These are phyloP conservation scores for Rhodotorula babjevae DNA, from an alignment of 768 basidiomycete genomes.

Conservation along the genomic window DNA sequence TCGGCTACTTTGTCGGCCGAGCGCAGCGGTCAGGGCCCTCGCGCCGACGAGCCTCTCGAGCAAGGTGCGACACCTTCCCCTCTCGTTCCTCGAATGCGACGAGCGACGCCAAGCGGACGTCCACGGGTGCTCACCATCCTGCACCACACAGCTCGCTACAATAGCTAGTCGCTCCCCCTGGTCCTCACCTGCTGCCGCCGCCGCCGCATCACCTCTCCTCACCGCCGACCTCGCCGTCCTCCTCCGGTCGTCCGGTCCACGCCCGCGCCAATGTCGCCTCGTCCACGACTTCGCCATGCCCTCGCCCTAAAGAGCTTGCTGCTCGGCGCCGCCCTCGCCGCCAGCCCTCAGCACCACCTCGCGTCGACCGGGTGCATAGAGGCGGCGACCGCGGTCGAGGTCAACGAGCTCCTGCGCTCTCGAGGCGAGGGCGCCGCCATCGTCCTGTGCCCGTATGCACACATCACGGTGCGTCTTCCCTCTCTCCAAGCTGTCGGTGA, in stretches of 20 bases:
- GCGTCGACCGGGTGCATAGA: slow-evolving; percentile 20
- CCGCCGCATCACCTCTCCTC: too few species aligned
- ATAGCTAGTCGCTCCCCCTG: too few species aligned
- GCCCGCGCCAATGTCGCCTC: neutral
- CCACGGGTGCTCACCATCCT: too few species aligned
- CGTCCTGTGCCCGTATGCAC: slow-evolving; percentile 28
- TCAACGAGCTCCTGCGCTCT: slow-evolving; percentile 27
- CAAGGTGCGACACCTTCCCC: too few species aligned
- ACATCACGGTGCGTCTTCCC: slow-evolving; percentile 4
- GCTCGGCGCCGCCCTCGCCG: neutral
- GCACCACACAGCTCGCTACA: too few species aligned
- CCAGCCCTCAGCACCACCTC: slow-evolving; percentile 1
- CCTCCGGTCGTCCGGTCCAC: too few species aligned
- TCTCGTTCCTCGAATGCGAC: too few species aligned
- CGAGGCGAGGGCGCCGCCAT: slow-evolving; percentile 22
- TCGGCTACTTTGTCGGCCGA: too few species aligned
- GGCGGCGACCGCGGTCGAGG: slow-evolving; percentile 8
- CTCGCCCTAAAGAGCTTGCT: neutral
- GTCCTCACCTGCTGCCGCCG: too few species aligned
- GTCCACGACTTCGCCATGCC: neutral
- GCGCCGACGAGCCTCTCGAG: too few species aligned
- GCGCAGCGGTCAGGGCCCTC: too few species aligned
- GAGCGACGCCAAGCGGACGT: too few species aligned
- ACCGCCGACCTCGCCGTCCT: neutral
- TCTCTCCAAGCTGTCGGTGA: neutral